Percentiles rank a stretch among this genome's conserved stretches.
Conservation (phyloP, 495 filamentous ascomycete species). For the Tuber aestivum region DNA sequence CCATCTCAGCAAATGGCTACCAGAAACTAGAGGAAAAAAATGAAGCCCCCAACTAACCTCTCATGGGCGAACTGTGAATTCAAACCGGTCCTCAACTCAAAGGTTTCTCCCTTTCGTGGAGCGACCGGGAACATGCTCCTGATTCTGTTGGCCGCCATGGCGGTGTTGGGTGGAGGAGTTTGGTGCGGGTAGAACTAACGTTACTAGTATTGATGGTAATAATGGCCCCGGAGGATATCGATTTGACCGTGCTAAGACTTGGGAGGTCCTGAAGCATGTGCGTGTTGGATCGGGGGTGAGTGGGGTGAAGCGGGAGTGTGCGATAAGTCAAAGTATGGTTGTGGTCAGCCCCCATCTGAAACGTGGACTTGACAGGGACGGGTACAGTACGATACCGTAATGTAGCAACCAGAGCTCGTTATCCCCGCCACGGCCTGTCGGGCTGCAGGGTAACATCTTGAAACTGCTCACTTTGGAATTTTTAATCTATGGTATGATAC, state of each 20-base stretch:
- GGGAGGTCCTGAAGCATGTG: background rate
- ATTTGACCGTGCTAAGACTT: background rate
- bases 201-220: background rate
- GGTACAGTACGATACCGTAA: too few species aligned
- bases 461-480: background rate
- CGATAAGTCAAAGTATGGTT: background rate
- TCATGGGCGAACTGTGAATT: constrained; percentile 99
- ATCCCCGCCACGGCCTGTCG: background rate
- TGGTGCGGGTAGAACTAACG: background rate
- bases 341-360: background rate
- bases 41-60: constrained; percentile 48
- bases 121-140: constrained; percentile 78
- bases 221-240: background rate
- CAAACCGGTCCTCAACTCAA: constrained; percentile 91
- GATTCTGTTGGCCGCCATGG: constrained; percentile 93
- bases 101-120: constrained; percentile 95
- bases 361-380: background rate
- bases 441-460: background rate
- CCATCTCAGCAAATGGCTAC: constrained; percentile 19
- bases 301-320: background rate
- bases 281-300: background rate
- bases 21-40: background rate
- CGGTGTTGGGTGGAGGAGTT: constrained; percentile 20
- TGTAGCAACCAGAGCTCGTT: background rate
- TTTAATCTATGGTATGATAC: background rate